These are phyloP conservation scores for Aureobasidium sp. DNA, from an alignment of 2,329 filamentous ascomycete genomes.

Conservation along the genomic window DNA sequence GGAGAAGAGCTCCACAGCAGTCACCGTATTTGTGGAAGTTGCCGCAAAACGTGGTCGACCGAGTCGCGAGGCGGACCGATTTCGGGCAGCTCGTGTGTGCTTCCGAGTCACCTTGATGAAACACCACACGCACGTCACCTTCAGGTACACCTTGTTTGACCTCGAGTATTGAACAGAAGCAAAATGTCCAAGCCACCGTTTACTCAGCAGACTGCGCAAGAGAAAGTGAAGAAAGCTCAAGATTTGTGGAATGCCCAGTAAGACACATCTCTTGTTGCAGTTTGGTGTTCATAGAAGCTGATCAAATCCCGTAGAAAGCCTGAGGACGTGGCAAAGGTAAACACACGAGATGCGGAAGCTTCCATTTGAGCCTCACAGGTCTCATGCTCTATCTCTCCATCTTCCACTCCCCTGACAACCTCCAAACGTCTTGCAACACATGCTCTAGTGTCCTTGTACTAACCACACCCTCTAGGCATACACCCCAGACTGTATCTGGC, in stretches of 20 bases:
- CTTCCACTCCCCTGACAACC: not conserved
- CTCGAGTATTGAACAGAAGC: not conserved
- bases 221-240: conserved; percentile 79
- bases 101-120: conserved; percentile 8
- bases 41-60: not conserved
- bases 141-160: not conserved
- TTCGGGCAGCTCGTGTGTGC: not conserved
- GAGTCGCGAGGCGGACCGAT: not conserved
- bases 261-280: conserved; percentile 17
- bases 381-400: not conserved
- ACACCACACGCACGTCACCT: not conserved
- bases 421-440: not conserved
- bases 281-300: not conserved
- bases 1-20: conserved; percentile 1
- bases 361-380: not conserved
- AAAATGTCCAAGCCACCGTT: conserved; percentile 56
- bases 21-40: conserved; percentile 1
- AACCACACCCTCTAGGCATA: conserved; percentile 56
- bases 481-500: conserved; percentile 70
- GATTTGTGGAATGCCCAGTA: conserved; percentile 75
- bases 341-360: not conserved
- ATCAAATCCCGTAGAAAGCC: conserved; percentile 7
- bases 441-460: conserved; percentile 46
- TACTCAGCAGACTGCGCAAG: conserved; percentile 61
- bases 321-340: conserved; percentile 13